A percentile compares a stretch with the other conserved stretches of the same genome.
These are phyloP conservation scores for Trichoderma atrobrunneum DNA, from an alignment of 2,329 filamentous ascomycete species.

Conservation along the genomic window DNA sequence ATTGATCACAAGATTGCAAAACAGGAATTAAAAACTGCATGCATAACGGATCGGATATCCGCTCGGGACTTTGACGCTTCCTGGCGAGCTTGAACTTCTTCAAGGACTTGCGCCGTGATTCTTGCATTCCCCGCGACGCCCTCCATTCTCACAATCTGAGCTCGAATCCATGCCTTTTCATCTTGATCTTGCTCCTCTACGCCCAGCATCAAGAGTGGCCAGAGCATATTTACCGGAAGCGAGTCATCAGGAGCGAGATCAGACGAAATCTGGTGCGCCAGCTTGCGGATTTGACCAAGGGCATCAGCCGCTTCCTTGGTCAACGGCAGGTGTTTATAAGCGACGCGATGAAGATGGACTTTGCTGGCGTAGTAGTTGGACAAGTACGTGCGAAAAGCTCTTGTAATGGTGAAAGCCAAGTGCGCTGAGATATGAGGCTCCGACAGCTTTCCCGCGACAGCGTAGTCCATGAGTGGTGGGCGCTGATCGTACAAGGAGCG, in stretches of 20 bases:
- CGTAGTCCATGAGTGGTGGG: conserved; percentile 55
- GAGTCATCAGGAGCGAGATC: conserved; percentile 43
- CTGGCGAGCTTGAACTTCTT: conserved; percentile 45
- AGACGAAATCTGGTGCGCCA: conserved; percentile 43
- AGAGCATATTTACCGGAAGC: conserved; percentile 55
- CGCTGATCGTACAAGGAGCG: conserved; percentile 49
- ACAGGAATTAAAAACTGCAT: conserved; percentile 48
- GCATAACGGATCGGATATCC: conserved; percentile 47
- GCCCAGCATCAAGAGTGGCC: conserved; percentile 56
- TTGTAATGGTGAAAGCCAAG: conserved; percentile 49
- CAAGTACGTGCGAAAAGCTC: conserved; percentile 54
- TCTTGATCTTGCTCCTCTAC: conserved; percentile 50
- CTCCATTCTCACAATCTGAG: conserved; percentile 48
- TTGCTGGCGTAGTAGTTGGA: conserved; percentile 56
- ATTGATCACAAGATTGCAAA: conserved; percentile 50
- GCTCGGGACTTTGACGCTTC: conserved; percentile 35
- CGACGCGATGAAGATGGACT: conserved; percentile 56
- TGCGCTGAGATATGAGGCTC: conserved; percentile 47
- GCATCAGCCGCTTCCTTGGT: conserved; percentile 49
- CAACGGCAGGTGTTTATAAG: conserved; percentile 52
- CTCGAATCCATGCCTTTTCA: conserved; percentile 50
- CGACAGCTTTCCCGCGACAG: conserved; percentile 49
- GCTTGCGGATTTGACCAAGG: conserved; percentile 46
- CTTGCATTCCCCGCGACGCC: conserved; percentile 43
- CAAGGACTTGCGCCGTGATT: conserved; percentile 46